A percentile compares a stretch with the other conserved stretches of the same genome.
Conservation (phyloP, 2,329 filamentous ascomycete genomes). For the Parasarocladium wereldwijsianum region DNA sequence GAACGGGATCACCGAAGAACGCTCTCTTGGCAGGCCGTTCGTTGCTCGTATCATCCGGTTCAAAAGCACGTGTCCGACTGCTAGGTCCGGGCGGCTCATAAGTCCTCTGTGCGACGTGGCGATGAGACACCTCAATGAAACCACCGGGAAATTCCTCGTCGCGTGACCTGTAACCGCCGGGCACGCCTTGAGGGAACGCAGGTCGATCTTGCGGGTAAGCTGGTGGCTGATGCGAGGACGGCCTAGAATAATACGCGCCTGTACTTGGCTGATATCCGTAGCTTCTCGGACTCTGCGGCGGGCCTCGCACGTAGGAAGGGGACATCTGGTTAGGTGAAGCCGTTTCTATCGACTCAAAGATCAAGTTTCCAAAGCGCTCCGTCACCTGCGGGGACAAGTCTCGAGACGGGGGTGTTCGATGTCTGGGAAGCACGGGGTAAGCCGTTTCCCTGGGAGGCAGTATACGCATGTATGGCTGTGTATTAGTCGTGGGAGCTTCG, state of each 20-base stretch:
- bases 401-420: not conserved
- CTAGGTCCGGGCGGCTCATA: no score
- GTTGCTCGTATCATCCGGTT: not conserved
- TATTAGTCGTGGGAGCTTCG: no score
- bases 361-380: conserved; percentile 21
- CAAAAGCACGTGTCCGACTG: no score
- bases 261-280: no score
- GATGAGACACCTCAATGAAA: conserved; percentile 2
- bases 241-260: no score
- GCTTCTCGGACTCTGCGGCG: conserved; percentile 13
- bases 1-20: not conserved
- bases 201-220: not conserved
- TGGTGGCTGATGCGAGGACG: not conserved
- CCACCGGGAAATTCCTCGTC: conserved; percentile 1
- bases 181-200: not conserved
- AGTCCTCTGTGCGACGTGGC: not conserved
- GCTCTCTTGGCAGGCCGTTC: conserved; percentile 1
- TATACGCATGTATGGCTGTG: no score
- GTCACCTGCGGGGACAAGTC: conserved; percentile 1
- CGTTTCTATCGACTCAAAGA: conserved; percentile 32
- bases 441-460: no score
- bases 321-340: conserved; percentile 20
- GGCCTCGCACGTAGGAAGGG: conserved; percentile 19
- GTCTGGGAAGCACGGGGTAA: no score
- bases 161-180: not conserved